phyloP scores from a whole-genome alignment of 2,329 filamentous ascomycete species.

The Colletotrichum sp. region DNA sequence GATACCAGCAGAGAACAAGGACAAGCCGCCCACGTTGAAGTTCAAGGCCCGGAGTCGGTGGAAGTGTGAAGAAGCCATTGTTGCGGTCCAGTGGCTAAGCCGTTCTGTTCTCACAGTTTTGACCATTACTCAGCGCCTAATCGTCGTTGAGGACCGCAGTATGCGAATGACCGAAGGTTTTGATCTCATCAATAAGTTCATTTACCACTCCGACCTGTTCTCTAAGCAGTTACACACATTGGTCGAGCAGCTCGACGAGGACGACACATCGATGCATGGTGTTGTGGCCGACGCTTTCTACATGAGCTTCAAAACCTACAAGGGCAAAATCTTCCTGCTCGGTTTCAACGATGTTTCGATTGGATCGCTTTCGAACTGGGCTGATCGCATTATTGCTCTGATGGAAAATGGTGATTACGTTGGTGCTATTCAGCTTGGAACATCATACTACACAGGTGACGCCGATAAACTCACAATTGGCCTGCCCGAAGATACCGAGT shows the following conservation, averaged over 20 bases:
- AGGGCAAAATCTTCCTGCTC: slow-evolving; percentile 88
- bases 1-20: slow-evolving; percentile 68
- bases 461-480: slow-evolving; percentile 95
- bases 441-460: slow-evolving; percentile 88
- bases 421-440: slow-evolving; percentile 86
- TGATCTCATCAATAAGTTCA: slow-evolving; percentile 88
- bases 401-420: slow-evolving; percentile 99
- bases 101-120: slow-evolving; percentile 89
- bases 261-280: slow-evolving; percentile 89
- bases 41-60: slow-evolving; percentile 88
- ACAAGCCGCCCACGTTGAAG: slow-evolving; percentile 77
- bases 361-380: slow-evolving; percentile 95
- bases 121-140: slow-evolving; percentile 90
- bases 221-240: slow-evolving; percentile 83
- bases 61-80: slow-evolving; percentile 94
- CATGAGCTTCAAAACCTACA: slow-evolving; percentile 97
- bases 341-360: slow-evolving; percentile 95
- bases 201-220: slow-evolving; percentile 91
- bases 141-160: slow-evolving; percentile 88
- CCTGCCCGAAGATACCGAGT: slow-evolving; percentile 79
- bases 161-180: slow-evolving; percentile 95
- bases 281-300: slow-evolving; percentile 97
- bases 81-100: slow-evolving; percentile 95
- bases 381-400: slow-evolving; percentile 87
- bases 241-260: slow-evolving; percentile 87